phyloP scores from a whole-genome alignment of 2,329 filamentous ascomycete genomes.

The Curvularia lunata region DNA sequence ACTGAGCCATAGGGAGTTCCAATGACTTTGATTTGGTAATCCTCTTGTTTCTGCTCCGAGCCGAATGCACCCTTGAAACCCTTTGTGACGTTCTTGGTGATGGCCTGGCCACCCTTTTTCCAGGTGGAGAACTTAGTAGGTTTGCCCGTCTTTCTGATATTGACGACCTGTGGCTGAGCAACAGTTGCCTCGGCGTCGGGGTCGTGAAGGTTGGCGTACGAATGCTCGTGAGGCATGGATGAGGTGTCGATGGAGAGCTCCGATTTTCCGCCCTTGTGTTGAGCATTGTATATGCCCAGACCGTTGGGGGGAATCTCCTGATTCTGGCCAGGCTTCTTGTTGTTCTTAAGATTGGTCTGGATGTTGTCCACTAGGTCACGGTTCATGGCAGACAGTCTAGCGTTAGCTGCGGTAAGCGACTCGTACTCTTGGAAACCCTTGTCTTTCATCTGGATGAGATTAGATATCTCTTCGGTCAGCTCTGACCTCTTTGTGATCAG shows the following conservation, averaged over 20 bases:
- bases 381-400: slow-evolving; percentile 92
- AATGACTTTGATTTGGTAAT: slow-evolving; percentile 58
- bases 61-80: slow-evolving; percentile 89
- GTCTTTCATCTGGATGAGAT: slow-evolving; percentile 83
- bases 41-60: slow-evolving; percentile 63
- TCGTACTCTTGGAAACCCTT: slow-evolving; percentile 95
- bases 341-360: slow-evolving; percentile 88
- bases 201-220: slow-evolving; percentile 55
- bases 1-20: slow-evolving; percentile 53
- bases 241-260: slow-evolving; percentile 53
- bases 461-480: slow-evolving; percentile 82
- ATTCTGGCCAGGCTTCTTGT: slow-evolving; percentile 58
- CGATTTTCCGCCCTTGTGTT: slow-evolving; percentile 48
- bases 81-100: slow-evolving; percentile 93
- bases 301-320: slow-evolving; percentile 60
- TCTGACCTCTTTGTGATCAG: slow-evolving; percentile 87
- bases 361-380: slow-evolving; percentile 94
- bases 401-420: slow-evolving; percentile 91
- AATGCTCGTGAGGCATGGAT: slow-evolving; percentile 42
- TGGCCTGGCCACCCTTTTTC: slow-evolving; percentile 94
- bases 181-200: slow-evolving; percentile 71
- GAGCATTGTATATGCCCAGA: slow-evolving; percentile 64
- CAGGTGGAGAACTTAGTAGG: slow-evolving; percentile 98
- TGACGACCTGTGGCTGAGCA: slow-evolving; percentile 87
- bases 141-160: slow-evolving; percentile 85